These are phyloP conservation scores for Incumbomyces delicatus DNA, from an alignment of 2,329 filamentous ascomycete species.

Conservation along the genomic window DNA sequence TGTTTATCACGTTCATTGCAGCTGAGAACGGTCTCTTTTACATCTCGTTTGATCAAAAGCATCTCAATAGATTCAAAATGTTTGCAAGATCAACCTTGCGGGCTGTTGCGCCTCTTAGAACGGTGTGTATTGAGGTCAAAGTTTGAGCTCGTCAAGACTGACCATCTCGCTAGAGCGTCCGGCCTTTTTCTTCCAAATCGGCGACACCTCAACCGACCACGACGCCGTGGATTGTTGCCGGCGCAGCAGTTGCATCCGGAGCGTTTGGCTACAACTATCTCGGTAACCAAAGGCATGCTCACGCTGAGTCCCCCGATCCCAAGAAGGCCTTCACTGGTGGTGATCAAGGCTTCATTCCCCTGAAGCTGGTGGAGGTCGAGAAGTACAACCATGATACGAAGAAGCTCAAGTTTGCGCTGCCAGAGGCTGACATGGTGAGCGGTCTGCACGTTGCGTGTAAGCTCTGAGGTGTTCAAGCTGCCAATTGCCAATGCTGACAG, in stretches of 20 bases:
- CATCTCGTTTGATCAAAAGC: not conserved
- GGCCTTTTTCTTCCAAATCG: conserved; percentile 61
- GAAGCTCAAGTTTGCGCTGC: conserved; percentile 77
- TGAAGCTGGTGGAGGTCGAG: conserved; percentile 71
- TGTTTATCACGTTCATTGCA: no score
- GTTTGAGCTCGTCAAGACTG: not conserved
- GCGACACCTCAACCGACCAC: conserved; percentile 44
- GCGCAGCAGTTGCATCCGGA: conserved; percentile 49
- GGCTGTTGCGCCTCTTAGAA: conserved; percentile 54
- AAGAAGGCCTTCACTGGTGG: conserved; percentile 63
- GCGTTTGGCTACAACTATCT: conserved; percentile 44
- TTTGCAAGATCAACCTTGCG: conserved; percentile 58
- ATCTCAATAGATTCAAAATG: conserved; percentile 41
- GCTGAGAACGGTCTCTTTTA: no score
- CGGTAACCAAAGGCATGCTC: conserved; percentile 23
- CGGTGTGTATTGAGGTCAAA: conserved; percentile 39
- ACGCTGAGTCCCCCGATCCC: conserved; percentile 23
- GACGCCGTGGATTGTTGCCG: conserved; percentile 31
- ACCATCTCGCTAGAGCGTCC: conserved; percentile 43
- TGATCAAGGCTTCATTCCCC: conserved; percentile 77
- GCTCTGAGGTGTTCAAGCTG: conserved; percentile 18
- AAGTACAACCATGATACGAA: conserved; percentile 90
- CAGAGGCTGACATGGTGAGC: conserved; percentile 72
- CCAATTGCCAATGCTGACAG: conserved; percentile 8
- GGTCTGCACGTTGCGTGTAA: conserved; percentile 69